Conservation (phyloP, 352 stramenopile genomes). For the Phytopythium boreale region DNA sequence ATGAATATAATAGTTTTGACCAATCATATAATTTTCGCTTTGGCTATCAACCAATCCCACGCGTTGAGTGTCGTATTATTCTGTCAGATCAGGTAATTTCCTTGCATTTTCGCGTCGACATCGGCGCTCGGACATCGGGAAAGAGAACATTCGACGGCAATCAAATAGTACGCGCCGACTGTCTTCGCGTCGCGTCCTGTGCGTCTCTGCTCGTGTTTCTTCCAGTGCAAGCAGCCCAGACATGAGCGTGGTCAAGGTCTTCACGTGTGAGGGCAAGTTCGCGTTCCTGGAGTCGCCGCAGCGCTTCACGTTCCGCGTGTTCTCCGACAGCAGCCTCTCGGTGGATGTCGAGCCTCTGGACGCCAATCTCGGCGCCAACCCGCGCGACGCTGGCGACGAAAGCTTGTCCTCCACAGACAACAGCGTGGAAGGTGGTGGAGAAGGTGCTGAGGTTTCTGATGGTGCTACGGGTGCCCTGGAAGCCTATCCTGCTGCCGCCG, state of each 20-base stretch:
- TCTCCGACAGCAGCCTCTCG: slow-evolving; percentile 29
- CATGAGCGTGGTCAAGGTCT: slow-evolving; percentile 23
- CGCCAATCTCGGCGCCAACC: background rate
- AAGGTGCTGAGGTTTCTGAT: background rate
- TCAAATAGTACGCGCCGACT: background rate
- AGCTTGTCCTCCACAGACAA: background rate
- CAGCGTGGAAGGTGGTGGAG: background rate
- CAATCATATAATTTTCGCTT: background rate
- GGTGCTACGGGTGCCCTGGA: background rate
- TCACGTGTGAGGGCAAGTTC: slow-evolving; percentile 37
- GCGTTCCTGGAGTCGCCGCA: slow-evolving; percentile 24
- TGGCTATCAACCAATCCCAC: background rate
- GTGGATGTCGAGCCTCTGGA: slow-evolving; percentile 21
- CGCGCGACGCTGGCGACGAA: background rate
- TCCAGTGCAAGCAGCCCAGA: background rate
- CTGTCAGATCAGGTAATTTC: background rate
- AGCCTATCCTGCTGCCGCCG: background rate
- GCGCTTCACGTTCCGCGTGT: slow-evolving; percentile 31
- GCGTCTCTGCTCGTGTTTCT: background rate
- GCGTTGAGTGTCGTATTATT: background rate
- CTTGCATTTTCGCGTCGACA: background rate
- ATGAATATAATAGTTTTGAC: background rate
- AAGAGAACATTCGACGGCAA: background rate
- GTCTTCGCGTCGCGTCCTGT: background rate
- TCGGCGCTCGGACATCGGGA: background rate